A percentile compares a stretch with the other conserved stretches of the same genome.
These are phyloP conservation scores for Coffea eugenioides DNA, from an alignment of 257 asterid species.

Conservation along the genomic window DNA sequence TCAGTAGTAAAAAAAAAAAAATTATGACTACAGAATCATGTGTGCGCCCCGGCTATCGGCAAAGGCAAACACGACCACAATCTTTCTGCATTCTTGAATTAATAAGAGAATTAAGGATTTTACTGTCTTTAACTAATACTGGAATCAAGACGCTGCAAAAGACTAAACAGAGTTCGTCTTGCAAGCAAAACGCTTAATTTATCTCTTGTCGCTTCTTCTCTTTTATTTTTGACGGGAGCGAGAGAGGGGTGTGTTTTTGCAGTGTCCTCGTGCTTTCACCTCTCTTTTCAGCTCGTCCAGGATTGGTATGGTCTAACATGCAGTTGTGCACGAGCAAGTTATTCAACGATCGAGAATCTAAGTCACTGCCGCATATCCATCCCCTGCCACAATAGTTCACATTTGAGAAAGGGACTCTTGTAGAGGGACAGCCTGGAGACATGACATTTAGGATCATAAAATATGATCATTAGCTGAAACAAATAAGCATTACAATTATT, in stretches of 20 bases:
- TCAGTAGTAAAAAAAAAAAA: no score
- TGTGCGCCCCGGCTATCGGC: no score
- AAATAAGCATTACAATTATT: not conserved
- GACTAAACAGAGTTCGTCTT: not conserved
- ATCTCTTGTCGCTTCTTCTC: conserved; percentile 5
- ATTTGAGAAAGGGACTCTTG: conserved; percentile 18
- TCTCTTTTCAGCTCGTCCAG: not conserved
- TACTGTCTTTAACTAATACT: not conserved
- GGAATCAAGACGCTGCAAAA: no score
- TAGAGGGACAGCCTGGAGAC: conserved; percentile 37
- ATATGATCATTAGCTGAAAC: not conserved
- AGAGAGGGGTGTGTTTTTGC: not conserved
- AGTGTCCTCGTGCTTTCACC: not conserved
- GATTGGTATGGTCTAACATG: not conserved
- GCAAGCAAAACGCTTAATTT: not conserved
- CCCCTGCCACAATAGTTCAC: not conserved
- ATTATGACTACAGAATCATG: not conserved
- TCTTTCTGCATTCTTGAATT: not conserved
- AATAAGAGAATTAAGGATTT: not conserved
- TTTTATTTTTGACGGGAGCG: not conserved
- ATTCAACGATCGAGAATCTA: conserved; percentile 16
- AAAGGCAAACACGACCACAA: not conserved
- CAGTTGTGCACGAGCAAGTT: not conserved
- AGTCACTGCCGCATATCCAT: conserved; percentile 5
- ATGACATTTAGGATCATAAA: conserved; percentile 8